These are phyloP conservation scores for Podospora australis DNA, from an alignment of 495 filamentous ascomycete species.

Conservation along the genomic window DNA sequence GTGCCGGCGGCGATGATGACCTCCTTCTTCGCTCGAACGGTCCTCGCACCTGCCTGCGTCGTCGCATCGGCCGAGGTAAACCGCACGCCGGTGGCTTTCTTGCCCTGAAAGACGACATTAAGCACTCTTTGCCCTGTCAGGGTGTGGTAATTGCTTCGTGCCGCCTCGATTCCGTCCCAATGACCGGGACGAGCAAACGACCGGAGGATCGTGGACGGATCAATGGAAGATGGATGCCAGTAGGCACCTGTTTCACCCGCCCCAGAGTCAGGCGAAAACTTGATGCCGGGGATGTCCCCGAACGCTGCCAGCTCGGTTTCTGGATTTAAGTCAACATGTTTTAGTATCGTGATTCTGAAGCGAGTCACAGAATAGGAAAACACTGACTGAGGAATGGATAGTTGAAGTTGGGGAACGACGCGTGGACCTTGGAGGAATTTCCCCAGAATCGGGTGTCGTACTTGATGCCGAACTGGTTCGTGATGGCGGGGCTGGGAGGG, in stretches of 20 bases:
- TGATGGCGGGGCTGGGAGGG: slow-evolving; percentile 22
- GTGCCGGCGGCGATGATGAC: slow-evolving; percentile 52
- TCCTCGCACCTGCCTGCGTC: background rate
- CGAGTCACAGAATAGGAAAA: background rate
- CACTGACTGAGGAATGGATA: slow-evolving; percentile 25
- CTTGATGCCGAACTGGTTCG: slow-evolving; percentile 26
- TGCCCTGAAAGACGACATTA: slow-evolving; percentile 28
- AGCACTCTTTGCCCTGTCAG: slow-evolving; percentile 31
- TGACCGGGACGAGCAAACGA: slow-evolving; percentile 36
- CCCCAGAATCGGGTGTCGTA: slow-evolving; percentile 34
- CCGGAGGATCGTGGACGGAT: slow-evolving; percentile 25
- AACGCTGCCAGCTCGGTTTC: slow-evolving; percentile 29
- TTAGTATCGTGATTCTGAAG: background rate
- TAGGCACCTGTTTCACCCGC: slow-evolving; percentile 31
- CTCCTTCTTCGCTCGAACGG: slow-evolving; percentile 42
- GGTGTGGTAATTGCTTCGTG: slow-evolving; percentile 31
- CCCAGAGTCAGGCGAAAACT: slow-evolving; percentile 31
- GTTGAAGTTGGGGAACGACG: slow-evolving; percentile 30
- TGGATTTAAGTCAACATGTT: background rate
- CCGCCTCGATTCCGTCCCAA: slow-evolving; percentile 24
- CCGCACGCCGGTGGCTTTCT: slow-evolving; percentile 26
- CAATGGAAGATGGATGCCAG: slow-evolving; percentile 35
- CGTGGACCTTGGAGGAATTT: slow-evolving; percentile 29
- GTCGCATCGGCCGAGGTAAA: slow-evolving; percentile 15
- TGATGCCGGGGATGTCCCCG: slow-evolving; percentile 32